Conservation (phyloP, 768 basidiomycete species). For the Ramaria sp. region DNA sequence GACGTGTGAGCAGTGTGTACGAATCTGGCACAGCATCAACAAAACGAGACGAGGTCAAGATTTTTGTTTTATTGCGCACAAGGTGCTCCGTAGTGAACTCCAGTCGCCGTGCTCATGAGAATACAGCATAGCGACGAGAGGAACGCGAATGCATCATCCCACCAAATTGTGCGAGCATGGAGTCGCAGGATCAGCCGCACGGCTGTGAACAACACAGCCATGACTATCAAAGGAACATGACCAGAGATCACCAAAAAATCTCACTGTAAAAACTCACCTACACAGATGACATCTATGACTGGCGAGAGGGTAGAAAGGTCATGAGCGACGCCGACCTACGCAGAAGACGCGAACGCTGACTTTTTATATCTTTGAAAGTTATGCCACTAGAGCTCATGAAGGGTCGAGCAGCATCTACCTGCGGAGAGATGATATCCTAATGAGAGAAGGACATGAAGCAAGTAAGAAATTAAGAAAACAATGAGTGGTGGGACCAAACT, state of each 20-base stretch:
- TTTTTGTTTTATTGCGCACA: not conserved
- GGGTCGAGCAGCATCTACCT: not conserved
- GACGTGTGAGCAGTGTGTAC: not conserved
- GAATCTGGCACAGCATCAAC: not conserved
- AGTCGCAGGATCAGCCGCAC: not conserved
- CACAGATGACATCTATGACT: not conserved
- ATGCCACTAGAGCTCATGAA: not conserved
- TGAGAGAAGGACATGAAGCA: not conserved
- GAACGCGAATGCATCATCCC: constrained; percentile 5
- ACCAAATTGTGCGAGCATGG: not conserved
- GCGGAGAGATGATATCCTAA: not conserved
- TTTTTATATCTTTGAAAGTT: not conserved
- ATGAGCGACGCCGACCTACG: not conserved
- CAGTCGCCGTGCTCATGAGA: constrained; percentile 1
- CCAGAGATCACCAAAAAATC: not conserved
- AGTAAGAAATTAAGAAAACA: too few species aligned
- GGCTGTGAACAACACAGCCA: not conserved
- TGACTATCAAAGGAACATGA: not conserved
- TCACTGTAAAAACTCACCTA: not conserved
- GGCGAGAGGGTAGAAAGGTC: not conserved
- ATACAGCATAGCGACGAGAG: not conserved
- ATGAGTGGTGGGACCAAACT: too few species aligned
- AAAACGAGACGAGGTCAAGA: not conserved
- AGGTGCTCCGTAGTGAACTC: constrained; percentile 1
- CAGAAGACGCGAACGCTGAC: not conserved